Base-by-base conservation (phyloP, 2,329 filamentous ascomycete species). In the Epichloe coenophiala region DNA sequence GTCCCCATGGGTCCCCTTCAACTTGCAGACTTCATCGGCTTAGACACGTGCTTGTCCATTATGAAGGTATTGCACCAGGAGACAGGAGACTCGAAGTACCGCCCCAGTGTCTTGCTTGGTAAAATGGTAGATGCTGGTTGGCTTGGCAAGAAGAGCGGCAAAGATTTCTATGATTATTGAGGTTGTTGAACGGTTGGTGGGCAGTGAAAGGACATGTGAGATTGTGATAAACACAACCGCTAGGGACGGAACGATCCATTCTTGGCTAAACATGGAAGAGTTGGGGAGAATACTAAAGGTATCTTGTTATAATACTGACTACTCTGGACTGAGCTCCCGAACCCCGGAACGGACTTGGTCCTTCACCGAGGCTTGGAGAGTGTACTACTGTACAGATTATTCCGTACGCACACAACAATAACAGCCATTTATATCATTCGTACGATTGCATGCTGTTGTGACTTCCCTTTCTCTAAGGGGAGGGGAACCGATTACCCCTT, bases 101-200 rank as follows among this genome's bases (percentile, higher is more conserved):
- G 93, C 44, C 91, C 93, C 2, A 86, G 87, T 45, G 86, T 95
- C 21, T 69, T 97, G 58, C 69, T 98, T 57, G 78, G 80, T 63
- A 95, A 95, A 70, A 97, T 97, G 89, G 93, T 98, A 2, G 89
- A 95, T 74, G 93, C 93, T 17, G 93, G 93, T 2, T 98, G 93
- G 93, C 63, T 96, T 55, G 93, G 93, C 19, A 97, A 95, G 81
- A 98, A 98, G 80, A 86, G 81, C 59, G 90, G 91, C 23, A 96
- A 93, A 71, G 93, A 93, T 2, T 96, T 96, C 66, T 95, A 95
- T 62, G 86, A 93, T 52, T 95, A 95, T 66, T 88, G 67, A 51
- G 17, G 6, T 21, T 40, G 48, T 36, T 19, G 5, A 8, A 8
- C 27, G 17, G 11, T 21, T 40, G 45, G 40, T 19, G 5, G 27